These are phyloP conservation scores for Euphorbia tirucalli DNA, from an alignment of 345 rosid species.

Conservation along the genomic window DNA sequence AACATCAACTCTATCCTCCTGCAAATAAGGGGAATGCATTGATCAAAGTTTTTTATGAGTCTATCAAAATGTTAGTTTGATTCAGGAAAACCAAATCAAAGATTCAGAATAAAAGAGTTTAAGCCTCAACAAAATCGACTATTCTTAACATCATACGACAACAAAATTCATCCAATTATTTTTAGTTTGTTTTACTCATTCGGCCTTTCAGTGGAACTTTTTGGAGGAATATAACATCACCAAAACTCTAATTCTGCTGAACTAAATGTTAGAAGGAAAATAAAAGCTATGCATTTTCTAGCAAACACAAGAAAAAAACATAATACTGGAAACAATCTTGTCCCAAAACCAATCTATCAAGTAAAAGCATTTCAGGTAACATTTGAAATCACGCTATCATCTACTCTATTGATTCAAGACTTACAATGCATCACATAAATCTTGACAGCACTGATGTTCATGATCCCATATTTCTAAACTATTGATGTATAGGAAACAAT, in stretches of 20 bases:
- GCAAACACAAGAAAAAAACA: not conserved
- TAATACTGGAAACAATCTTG: not conserved
- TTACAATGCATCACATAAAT: not conserved
- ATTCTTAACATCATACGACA: not conserved
- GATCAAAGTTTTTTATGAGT: not conserved
- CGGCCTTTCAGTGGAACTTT: not conserved
- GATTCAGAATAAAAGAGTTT: not conserved
- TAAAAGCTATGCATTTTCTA: not conserved
- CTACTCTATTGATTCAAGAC: not conserved
- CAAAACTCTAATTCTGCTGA: not conserved
- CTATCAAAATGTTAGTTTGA: not conserved
- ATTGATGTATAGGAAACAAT: not conserved
- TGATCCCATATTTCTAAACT: not conserved
- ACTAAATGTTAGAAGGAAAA: not conserved
- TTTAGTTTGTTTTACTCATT: not conserved
- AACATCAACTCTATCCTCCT: conserved; percentile 70
- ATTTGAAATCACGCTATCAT: not conserved
- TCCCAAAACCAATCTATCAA: not conserved
- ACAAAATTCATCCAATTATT: not conserved
- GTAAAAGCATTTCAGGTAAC: not conserved
- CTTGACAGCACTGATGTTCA: not conserved
- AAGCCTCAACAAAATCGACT: not conserved
- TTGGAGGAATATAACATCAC: not conserved
- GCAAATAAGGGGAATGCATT: conserved; percentile 19
- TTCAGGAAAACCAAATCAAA: not conserved